Percentiles rank a stretch among this genome's conserved stretches.
Evolutionary conservation across 106 monocot genomes (phyloP).

Genomic region (Agapanthus africanus): DNA sequence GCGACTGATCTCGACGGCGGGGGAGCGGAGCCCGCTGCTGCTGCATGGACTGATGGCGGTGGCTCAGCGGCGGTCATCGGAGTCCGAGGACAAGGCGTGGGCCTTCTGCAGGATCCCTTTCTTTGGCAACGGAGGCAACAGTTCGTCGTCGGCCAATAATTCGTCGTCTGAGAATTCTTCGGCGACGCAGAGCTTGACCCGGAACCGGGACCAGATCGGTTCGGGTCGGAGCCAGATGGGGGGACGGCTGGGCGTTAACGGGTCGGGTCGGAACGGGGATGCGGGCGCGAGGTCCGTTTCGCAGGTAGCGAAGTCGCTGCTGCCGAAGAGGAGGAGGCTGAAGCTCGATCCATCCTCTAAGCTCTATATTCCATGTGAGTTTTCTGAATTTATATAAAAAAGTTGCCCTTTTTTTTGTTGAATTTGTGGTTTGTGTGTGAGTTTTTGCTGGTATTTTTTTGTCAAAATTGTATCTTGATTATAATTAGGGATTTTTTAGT

Average conservation of each 20-base stretch:
- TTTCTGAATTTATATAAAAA: no score
- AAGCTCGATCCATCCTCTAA: conserved; percentile 28
- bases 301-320: conserved; percentile 18
- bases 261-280: neutral
- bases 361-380: conserved; percentile 41
- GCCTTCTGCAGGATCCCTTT: conserved; percentile 37
- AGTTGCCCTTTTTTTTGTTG: no score
- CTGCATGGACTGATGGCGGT: conserved; percentile 3
- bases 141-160: neutral
- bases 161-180: conserved; percentile 14
- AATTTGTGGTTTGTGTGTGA: no score
- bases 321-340: conserved; percentile 22
- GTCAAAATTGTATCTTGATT: no score
- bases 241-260: neutral
- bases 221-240: conserved; percentile 1
- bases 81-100: conserved; percentile 7
- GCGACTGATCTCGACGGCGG: neutral
- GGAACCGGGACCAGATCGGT: conserved; percentile 3
- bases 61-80: neutral
- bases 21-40: neutral
- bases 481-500: no score
- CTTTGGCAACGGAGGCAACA: conserved; percentile 9
- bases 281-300: conserved; percentile 17
- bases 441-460: no score
- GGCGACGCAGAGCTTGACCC: conserved; percentile 15